Evolutionary conservation across 2,329 filamentous ascomycete genomes (phyloP).

Genomic region (Ophiocordyceps sinensis): DNA sequence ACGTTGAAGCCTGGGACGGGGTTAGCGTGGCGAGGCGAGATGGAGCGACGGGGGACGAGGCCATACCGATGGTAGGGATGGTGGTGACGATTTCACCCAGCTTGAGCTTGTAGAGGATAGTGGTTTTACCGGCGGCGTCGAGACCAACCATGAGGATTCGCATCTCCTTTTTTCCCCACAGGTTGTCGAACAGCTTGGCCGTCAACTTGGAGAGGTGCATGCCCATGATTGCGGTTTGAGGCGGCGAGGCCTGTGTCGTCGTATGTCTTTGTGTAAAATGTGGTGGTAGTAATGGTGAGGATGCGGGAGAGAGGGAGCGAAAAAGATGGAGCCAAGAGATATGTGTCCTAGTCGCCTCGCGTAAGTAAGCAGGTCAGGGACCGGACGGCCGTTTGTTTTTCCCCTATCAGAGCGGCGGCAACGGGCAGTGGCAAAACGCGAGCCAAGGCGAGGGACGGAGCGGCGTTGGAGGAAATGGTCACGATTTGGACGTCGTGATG

Average conservation of each 20-base stretch:
- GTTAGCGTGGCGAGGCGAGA: slow-evolving; percentile 1
- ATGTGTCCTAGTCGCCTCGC: slow-evolving; percentile 15
- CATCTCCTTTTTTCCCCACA: slow-evolving; percentile 99
- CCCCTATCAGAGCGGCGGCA: slow-evolving; percentile 4
- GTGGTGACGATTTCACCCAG: slow-evolving; percentile 98
- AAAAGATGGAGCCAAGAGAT: slow-evolving; percentile 5
- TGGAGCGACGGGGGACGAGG: background rate
- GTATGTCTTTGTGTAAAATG: slow-evolving; percentile 3
- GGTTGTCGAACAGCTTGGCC: slow-evolving; percentile 80
- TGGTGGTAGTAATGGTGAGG: slow-evolving; percentile 3
- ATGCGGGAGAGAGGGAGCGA: slow-evolving; percentile 6
- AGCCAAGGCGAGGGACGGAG: background rate
- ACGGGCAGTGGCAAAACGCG: background rate
- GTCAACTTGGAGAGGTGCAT: slow-evolving; percentile 91
- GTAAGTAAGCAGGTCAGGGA: slow-evolving; percentile 11
- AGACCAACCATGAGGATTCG: slow-evolving; percentile 99
- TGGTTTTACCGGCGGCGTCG: slow-evolving; percentile 99
- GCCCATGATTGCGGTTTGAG: slow-evolving; percentile 70
- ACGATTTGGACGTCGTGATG: too few species aligned
- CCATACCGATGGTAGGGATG: slow-evolving; percentile 86
- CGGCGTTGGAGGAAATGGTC: background rate
- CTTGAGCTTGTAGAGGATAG: slow-evolving; percentile 99
- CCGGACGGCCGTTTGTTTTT: slow-evolving; percentile 7
- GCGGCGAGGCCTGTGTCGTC: slow-evolving; percentile 15
- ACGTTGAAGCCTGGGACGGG: slow-evolving; percentile 77